Base-by-base conservation (phyloP, 176 grass and related monocot genomes). In the Cocos nucifera region DNA sequence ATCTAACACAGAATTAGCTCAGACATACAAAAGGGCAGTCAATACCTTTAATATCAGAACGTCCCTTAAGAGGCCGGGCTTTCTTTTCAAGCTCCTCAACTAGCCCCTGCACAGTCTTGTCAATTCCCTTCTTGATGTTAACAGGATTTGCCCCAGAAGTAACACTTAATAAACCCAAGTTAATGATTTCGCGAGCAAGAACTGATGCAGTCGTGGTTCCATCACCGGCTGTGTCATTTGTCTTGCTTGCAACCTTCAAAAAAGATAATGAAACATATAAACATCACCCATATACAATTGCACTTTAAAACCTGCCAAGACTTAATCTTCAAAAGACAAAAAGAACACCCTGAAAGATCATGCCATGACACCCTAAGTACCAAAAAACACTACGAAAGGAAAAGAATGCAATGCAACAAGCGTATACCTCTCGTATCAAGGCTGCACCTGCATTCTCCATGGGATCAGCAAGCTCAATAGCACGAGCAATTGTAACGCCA, bases 361-460 rank as follows among this genome's bases (percentile, higher is more conserved):
- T 9, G 35, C 10, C 8, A 44, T 14, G 9, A 14, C 35, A 44
- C 35, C 35, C 35, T 44, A 44, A 44, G 8, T 44, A 44, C 35
- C 35, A 44, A 1, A 44, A 44, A 10, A 12, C 10, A 44, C 9
- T 12, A 44, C 2, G 59, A 55, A 62, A 63, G 20, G 5, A 62
- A 0, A 26, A 58, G n/a, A n/a, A 54, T 55, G 62, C 44, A 55
- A 49, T 16, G 55, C 4, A 60, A 30, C 14, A 59, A 51, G 53
- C 12, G 10, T 53, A 58, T 25, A 88, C 85, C 78, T 89, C 86
- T 63, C 81, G 69, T 58, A 89, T 81, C 53, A 89, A 32, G 19
- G 80, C 81, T 29, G 86, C 86, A 14, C 81, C 81, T n/a, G 74
- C 70, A 64, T 89, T 89, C 65, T 89, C 86, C 81, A 84, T 85